Base-by-base conservation (phyloP, 805 yeast genomes). In the Ogataea pignaliae region DNA sequence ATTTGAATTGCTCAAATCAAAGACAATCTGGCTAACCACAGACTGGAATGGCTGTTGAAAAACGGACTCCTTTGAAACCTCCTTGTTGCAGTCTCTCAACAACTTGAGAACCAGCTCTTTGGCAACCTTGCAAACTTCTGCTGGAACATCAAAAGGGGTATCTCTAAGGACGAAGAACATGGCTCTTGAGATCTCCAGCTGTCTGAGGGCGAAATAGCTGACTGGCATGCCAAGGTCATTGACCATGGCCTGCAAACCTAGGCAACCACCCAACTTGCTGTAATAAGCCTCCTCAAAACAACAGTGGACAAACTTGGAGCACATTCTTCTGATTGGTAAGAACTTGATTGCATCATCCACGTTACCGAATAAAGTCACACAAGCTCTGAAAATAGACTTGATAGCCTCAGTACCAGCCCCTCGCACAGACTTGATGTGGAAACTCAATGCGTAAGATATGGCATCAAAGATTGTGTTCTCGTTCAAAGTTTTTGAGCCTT, bases 271-370 rank as follows among this genome's bases (percentile, higher is more conserved):
- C 9, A 87, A 72, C 54, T 93, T 93, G 30, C 82, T 75, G 60
- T 85, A 87, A 65, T 86, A 91, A 31, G 81, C 83, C 62, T 88
- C 96, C 49, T 87, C 95, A 60, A 86, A 93, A 65, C 98, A 90
- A 37, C 88, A 78, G 58, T 95, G 99, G 36, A 93, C 81, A 56
- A 95, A 85, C 42, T 83, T 83, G 40, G 88, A 83, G 52, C 87
- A 81, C 70, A 91, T 70, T 7, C 83, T 74, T 46, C 93, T 76
- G 51, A 89, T 76, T 32, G 89, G 73, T 1, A 96, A 88, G 43
- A 87, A 85, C 42, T 79, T 75, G 46, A 84, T 71, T 1, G 88
- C 83, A 37, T 79, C 76, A 15, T 81, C 85, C 1, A 72, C 71
- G 0, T 74, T 66, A 0, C 91, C 95, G 64, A 88, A 87, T 1